Percentiles rank a stretch among this genome's conserved stretches.
Evolutionary conservation across 1,284 basidiomycete species (phyloP).

Genomic region (Boletus sp.): DNA sequence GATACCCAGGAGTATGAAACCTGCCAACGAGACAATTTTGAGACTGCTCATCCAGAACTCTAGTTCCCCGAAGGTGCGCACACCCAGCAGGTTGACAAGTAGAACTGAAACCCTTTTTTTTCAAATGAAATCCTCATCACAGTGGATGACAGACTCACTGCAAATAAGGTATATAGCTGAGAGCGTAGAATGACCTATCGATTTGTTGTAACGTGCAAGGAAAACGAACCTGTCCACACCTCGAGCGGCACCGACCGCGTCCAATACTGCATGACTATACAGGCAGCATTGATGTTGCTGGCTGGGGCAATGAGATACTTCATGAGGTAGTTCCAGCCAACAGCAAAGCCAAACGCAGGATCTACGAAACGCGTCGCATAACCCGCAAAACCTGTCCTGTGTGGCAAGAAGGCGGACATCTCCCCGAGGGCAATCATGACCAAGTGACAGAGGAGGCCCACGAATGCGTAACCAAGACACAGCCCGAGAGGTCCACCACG

Average conservation of each 20-base stretch:
- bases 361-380: slow-evolving; percentile 47
- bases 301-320: slow-evolving; percentile 18
- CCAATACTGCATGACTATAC: slow-evolving; percentile 19
- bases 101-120: slow-evolving; percentile 38
- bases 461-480: slow-evolving; percentile 40
- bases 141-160: slow-evolving; percentile 35
- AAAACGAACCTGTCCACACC: slow-evolving; percentile 16
- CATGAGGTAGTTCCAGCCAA: slow-evolving; percentile 38
- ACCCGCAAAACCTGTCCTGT: slow-evolving; percentile 43
- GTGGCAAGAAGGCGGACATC: slow-evolving; percentile 41
- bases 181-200: slow-evolving; percentile 19
- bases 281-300: slow-evolving; percentile 16
- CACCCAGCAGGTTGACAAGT: slow-evolving; percentile 51
- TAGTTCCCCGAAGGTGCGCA: slow-evolving; percentile 54
- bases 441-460: slow-evolving; percentile 27
- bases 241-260: slow-evolving; percentile 15
- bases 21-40: slow-evolving; percentile 59
- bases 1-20: slow-evolving; percentile 57
- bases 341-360: slow-evolving; percentile 46
- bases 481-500: slow-evolving; percentile 29
- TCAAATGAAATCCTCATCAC: not conserved
- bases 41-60: slow-evolving; percentile 54
- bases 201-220: slow-evolving; percentile 41
- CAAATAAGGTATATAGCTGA: slow-evolving; percentile 54
- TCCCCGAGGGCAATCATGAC: slow-evolving; percentile 41